Percentiles rank a stretch among this genome's conserved stretches.
Evolutionary conservation across 208 protist genomes (phyloP).

Genomic region (Herpetomonas samuelpessoai): DNA sequence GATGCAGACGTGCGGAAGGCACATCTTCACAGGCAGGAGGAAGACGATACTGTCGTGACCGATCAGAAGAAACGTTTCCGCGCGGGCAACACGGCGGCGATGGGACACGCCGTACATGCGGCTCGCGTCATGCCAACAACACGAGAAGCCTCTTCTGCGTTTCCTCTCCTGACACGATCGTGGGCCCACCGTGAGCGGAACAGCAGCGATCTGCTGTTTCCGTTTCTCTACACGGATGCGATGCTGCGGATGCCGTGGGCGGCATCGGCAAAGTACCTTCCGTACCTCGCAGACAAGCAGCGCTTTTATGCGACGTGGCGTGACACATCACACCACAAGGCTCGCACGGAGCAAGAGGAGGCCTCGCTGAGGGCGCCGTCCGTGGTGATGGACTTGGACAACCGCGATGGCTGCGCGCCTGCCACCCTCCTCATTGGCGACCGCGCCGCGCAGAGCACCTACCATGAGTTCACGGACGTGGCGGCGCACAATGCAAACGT

Average conservation of each 20-base stretch:
- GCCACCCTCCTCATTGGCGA: background rate
- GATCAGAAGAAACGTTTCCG: too few relatives aligned
- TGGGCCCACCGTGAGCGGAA: background rate
- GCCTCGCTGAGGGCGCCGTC: constrained; percentile 2
- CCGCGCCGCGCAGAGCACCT: background rate
- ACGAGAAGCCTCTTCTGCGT: too few relatives aligned
- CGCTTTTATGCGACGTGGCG: background rate
- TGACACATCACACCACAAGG: too few relatives aligned
- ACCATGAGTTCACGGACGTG: background rate
- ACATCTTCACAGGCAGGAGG: too few relatives aligned
- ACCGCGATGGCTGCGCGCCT: constrained; percentile 18
- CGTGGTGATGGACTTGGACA: constrained; percentile 15
- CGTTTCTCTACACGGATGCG: constrained; percentile 2
- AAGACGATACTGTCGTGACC: background rate
- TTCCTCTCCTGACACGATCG: background rate
- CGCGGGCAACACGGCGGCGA: too few relatives aligned
- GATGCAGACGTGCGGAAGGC: too few relatives aligned
- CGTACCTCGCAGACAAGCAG: background rate
- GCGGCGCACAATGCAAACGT: background rate
- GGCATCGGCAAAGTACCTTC: background rate
- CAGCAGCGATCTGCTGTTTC: background rate
- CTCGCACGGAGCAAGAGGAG: background rate
- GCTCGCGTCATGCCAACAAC: too few relatives aligned
- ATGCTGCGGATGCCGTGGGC: constrained; percentile 1
- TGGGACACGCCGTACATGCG: too few relatives aligned